Base-by-base conservation (phyloP, 129 eudicot genomes). In the Daucus carota region DNA sequence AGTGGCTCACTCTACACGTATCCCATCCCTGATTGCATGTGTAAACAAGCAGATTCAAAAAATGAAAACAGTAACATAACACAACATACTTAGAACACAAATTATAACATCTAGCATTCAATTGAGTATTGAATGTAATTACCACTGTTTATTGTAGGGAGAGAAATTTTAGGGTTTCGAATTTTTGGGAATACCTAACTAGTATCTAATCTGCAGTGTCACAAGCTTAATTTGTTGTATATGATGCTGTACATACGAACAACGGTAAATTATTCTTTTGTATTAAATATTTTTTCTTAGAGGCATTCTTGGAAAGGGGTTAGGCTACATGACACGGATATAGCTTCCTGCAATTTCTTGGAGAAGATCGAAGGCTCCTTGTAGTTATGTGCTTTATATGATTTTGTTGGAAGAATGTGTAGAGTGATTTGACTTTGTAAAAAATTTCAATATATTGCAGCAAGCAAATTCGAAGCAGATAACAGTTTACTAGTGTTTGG, bases 1-100 rank as follows among this genome's bases (percentile, higher is more conserved):
- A 84, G 89, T 45, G 87, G 82, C 50, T 95, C 96, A 26, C 97
- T 95, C 78, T 95, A 86, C 74, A 91, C 89, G 29, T 89, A 81
- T 72, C 99, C 99, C 34, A 91, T 89, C 94, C 99, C 99, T 12
- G 99, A 95, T 85, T 95, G 99, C 87, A 91, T 95, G 99, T 95
- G 97, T 76, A 86, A 86, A 75, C 90, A 86, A 73, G 75, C 85
- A 65, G 60, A 84, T 73, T n/a, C 65, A 22, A 84, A 73, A 81
- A 75, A 85, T 18, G 79, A 60, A 44, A 60, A 63, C 26, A 62
- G n/a, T 60, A 76, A 63, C 73, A 42, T 18, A 6, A 76, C 73
- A 6, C 67, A 62, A 54, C 54, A 36, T 36, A 76, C 79, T 18
- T 76, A 76, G 79, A 76, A 8, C 20, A 60, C 31, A 22, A 2